A percentile compares a stretch with the other conserved stretches of the same genome.
These are phyloP conservation scores for Leucocoprinus sp. DNA, from an alignment of 768 basidiomycete genomes.

Conservation along the genomic window DNA sequence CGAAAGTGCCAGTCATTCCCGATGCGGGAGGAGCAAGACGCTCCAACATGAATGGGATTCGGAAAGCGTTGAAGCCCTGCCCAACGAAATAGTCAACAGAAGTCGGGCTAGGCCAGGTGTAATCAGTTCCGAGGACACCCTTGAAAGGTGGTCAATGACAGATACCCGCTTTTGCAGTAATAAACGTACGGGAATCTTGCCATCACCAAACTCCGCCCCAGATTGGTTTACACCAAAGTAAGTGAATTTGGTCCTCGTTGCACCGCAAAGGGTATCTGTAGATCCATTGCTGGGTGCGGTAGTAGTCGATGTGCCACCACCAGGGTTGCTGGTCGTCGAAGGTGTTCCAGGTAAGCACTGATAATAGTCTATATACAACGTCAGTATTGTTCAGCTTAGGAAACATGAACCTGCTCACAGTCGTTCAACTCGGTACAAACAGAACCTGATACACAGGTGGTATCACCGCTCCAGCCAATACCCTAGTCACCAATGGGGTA, in stretches of 20 bases:
- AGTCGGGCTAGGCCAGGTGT: conserved; percentile 41
- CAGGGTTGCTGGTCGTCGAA: conserved; percentile 14
- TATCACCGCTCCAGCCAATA: conserved; percentile 31
- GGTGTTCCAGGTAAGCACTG: conserved; percentile 33
- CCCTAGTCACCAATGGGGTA: conserved; percentile 22
- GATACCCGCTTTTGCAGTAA: neutral
- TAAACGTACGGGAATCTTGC: conserved; percentile 36
- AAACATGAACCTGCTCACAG: conserved; percentile 23
- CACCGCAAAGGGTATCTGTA: conserved; percentile 8
- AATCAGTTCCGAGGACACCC: conserved; percentile 33
- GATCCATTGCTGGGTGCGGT: conserved; percentile 1
- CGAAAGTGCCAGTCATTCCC: conserved; percentile 47
- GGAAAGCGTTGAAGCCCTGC: conserved; percentile 56
- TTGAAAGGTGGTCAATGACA: conserved; percentile 7
- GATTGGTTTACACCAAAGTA: conserved; percentile 58
- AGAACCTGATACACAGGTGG: conserved; percentile 31
- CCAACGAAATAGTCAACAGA: conserved; percentile 45
- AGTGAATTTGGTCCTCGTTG: conserved; percentile 41
- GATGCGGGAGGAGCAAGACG: conserved; percentile 43
- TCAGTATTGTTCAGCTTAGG: neutral
- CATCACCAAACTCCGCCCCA: conserved; percentile 53
- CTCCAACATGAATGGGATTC: conserved; percentile 53
- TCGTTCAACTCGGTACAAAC: conserved; percentile 30
- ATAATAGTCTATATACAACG: conserved; percentile 28
- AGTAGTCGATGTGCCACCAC: conserved; percentile 5